Base-by-base conservation (phyloP, 1,139 yeast species). In the Suhomyces guaymorum region DNA sequence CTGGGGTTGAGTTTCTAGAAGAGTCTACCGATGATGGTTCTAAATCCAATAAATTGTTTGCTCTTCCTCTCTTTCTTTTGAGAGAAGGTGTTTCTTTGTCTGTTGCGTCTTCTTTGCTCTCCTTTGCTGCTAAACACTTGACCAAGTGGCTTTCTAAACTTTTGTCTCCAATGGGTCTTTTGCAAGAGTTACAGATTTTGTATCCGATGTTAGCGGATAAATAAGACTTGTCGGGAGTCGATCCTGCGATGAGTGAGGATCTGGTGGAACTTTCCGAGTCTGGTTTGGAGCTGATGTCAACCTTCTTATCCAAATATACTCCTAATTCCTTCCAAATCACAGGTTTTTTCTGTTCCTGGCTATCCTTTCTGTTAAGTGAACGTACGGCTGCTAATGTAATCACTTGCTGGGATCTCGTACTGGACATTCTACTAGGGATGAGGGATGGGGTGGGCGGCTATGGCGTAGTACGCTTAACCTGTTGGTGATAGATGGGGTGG, bases 181-280 rank as follows among this genome's bases (percentile, higher is more conserved):
- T 70, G 54, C 94, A 84, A 39, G 67, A 63, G 39, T 77, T 79
- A 55, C 94, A 84, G 49, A 82, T 71, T 46, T 83, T 71, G 51
- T 79, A 84, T 35, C 71, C 68, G 16, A 78, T 51, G 15, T 63
- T 62, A 65, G 71, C 48, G 47, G 70, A 43, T 52, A 71, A 42
- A 64, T 55, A 42, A 63, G 81, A 54, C 55, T 63, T 39, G 57
- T 66, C 47, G 51, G 62, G 44, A 42, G 55, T 37, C 46, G 60
- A 46, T 46, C 46, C 48, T 38, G 49, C 43, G 11, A 58, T 53
- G 7, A 45, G 23, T 16, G 39, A 33, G 15, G 48, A 42, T 32
- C 47, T 38, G 31, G 44, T 36, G 22, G 56, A 45, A 30, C 47
- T 46, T 17, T 38, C 44, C 25, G 39, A 46, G 38, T 56, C 52